phyloP scores from a whole-genome alignment of 1,284 basidiomycete genomes.

The Ganoderma multipileum region DNA sequence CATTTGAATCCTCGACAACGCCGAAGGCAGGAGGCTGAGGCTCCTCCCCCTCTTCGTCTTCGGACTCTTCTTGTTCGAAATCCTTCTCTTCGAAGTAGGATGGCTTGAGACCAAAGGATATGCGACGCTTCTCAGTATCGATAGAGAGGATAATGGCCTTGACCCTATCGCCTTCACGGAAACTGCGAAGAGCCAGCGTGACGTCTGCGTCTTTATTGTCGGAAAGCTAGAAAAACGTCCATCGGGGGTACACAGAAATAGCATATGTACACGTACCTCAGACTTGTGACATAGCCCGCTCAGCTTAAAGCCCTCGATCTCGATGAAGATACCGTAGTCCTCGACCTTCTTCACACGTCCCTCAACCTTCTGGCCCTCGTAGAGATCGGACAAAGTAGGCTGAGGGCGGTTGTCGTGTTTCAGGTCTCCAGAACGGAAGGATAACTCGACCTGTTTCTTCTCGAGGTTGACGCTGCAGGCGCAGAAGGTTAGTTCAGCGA shows the following conservation, averaged over 20 bases:
- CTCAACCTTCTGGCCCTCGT: constrained; percentile 78
- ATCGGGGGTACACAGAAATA: not conserved
- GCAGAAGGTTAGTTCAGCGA: not conserved
- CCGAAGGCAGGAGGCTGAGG: constrained; percentile 33
- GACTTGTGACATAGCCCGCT: constrained; percentile 95
- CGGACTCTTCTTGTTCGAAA: constrained; percentile 46
- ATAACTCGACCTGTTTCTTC: constrained; percentile 86
- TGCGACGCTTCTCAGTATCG: constrained; percentile 77
- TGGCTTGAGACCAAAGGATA: constrained; percentile 91
- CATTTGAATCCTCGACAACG: constrained; percentile 42
- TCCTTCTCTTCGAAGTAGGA: constrained; percentile 80
- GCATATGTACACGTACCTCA: constrained; percentile 54
- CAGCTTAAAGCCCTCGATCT: constrained; percentile 84
- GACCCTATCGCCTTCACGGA: constrained; percentile 88
- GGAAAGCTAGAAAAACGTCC: constrained; percentile 62
- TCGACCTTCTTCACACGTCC: constrained; percentile 82
- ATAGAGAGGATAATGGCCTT: constrained; percentile 82
- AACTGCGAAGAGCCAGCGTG: constrained; percentile 78
- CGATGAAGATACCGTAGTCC: constrained; percentile 92
- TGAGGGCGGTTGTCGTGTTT: constrained; percentile 50
- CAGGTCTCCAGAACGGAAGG: constrained; percentile 72
- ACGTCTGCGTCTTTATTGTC: constrained; percentile 87
- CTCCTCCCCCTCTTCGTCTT: constrained; percentile 42
- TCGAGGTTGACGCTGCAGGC: constrained; percentile 65
- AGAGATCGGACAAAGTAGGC: constrained; percentile 64